These are phyloP conservation scores for Camillea tinctor DNA, from an alignment of 2,329 filamentous ascomycete genomes.

Conservation along the genomic window DNA sequence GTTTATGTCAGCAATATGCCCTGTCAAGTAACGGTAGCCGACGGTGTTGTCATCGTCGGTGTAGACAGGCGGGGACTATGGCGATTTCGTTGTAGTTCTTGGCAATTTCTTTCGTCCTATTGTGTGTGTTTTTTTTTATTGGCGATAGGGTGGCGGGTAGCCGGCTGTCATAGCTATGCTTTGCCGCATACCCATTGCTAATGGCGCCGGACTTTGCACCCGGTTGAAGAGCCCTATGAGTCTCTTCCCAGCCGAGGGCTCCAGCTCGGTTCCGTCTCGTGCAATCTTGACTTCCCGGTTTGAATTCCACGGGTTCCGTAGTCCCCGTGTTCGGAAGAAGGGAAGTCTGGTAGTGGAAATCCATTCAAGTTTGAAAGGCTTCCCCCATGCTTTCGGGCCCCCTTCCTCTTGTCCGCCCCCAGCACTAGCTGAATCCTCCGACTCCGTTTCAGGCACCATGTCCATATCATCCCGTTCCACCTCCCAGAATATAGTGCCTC, in stretches of 20 bases:
- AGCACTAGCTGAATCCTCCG: conserved; percentile 28
- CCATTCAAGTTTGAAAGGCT: conserved; percentile 91
- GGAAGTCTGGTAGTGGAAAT: conserved; percentile 78
- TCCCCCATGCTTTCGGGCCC: conserved; percentile 73
- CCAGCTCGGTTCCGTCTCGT: conserved; percentile 88
- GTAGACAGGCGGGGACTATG: neutral
- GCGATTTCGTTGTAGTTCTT: neutral
- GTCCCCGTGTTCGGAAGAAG: conserved; percentile 82
- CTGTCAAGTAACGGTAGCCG: neutral
- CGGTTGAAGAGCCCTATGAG: conserved; percentile 77
- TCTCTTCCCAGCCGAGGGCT: conserved; percentile 74
- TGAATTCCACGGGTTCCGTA: conserved; percentile 92
- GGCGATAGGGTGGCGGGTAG: conserved; percentile 38
- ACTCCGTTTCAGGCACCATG: conserved; percentile 31
- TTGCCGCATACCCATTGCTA: conserved; percentile 29
- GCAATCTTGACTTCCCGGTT: conserved; percentile 96
- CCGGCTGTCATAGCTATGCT: conserved; percentile 38
- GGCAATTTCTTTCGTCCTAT: neutral
- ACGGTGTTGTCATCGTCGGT: neutral
- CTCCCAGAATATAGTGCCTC: conserved; percentile 98
- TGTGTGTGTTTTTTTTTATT: conserved; percentile 22
- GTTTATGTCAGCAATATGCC: neutral
- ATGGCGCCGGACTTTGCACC: conserved; percentile 39
- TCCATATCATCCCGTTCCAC: conserved; percentile 61
- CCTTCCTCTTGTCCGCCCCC: conserved; percentile 39